These are phyloP conservation scores for Pestalotiopsis sp. DNA, from an alignment of 2,329 filamentous ascomycete species.

Conservation along the genomic window DNA sequence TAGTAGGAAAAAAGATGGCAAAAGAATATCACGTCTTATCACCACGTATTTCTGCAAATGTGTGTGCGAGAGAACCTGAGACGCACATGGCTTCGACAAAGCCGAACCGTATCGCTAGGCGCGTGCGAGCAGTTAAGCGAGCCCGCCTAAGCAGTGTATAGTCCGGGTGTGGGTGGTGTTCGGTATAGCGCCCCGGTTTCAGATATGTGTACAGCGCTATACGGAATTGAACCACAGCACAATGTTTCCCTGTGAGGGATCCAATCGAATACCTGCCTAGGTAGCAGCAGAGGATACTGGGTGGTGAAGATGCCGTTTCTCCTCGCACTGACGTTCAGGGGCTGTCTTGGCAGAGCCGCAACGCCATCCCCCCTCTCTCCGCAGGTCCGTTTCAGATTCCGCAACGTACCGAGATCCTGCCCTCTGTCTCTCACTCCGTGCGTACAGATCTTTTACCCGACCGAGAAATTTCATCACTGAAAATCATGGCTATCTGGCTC, in stretches of 20 bases:
- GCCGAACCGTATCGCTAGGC: not conserved
- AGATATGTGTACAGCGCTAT: no score
- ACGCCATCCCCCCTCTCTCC: not conserved
- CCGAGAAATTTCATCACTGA: not conserved
- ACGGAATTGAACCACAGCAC: no score
- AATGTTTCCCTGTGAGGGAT: no score
- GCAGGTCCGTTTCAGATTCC: not conserved
- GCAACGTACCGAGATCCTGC: not conserved
- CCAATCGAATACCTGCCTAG: no score
- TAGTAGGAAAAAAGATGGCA: no score
- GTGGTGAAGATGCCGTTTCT: no score
- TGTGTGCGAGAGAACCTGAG: not conserved
- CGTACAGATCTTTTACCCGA: not conserved
- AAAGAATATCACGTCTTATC: no score
- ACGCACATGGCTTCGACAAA: not conserved
- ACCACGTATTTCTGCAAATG: not conserved
- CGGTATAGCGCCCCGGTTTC: no score
- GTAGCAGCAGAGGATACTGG: no score
- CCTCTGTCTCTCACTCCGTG: not conserved
- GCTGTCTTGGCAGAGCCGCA: not conserved
- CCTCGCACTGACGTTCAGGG: not conserved
- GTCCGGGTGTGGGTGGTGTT: no score
- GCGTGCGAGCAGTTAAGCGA: not conserved
- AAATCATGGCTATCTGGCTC: not conserved
- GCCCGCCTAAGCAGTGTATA: not conserved